Evolutionary conservation across 2,329 filamentous ascomycete species (phyloP).

Genomic region (Didymellaceae sp.): DNA sequence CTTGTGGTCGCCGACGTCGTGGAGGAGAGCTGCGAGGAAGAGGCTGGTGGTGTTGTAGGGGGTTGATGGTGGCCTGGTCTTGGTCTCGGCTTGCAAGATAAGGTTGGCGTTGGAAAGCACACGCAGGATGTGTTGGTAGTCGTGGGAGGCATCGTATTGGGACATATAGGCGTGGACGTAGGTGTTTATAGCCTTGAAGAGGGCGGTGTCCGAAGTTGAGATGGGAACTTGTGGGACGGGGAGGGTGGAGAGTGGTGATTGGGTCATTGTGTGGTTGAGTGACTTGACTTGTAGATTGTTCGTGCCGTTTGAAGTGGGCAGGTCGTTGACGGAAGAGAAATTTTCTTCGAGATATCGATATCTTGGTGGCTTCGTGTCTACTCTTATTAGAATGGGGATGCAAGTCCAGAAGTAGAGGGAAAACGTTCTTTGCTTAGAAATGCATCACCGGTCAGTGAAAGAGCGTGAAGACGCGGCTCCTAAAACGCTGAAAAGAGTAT

Average conservation of each 20-base stretch:
- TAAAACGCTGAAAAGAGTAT: constrained; percentile 7
- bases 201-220: constrained; percentile 18
- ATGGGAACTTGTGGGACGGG: constrained; percentile 40
- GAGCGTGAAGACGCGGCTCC: constrained; percentile 2
- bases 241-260: neutral
- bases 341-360: no score
- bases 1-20: constrained; percentile 89
- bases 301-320: no score
- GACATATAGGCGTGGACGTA: constrained; percentile 48
- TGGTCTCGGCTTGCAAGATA: constrained; percentile 63
- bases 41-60: constrained; percentile 63
- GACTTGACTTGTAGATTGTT: no score
- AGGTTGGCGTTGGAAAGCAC: constrained; percentile 75
- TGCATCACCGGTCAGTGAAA: neutral
- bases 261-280: no score
- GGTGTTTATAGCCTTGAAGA: constrained; percentile 40
- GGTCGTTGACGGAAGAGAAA: no score
- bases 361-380: neutral
- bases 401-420: neutral
- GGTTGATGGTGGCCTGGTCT: constrained; percentile 36
- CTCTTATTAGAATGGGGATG: neutral
- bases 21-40: constrained; percentile 68
- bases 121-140: constrained; percentile 82
- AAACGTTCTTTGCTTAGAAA: constrained; percentile 1
- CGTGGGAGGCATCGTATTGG: constrained; percentile 77